Percentiles rank a stretch among this genome's conserved stretches.
These are phyloP conservation scores for Polytolypa hystricis DNA, from an alignment of 2,329 filamentous ascomycete species.

Conservation along the genomic window DNA sequence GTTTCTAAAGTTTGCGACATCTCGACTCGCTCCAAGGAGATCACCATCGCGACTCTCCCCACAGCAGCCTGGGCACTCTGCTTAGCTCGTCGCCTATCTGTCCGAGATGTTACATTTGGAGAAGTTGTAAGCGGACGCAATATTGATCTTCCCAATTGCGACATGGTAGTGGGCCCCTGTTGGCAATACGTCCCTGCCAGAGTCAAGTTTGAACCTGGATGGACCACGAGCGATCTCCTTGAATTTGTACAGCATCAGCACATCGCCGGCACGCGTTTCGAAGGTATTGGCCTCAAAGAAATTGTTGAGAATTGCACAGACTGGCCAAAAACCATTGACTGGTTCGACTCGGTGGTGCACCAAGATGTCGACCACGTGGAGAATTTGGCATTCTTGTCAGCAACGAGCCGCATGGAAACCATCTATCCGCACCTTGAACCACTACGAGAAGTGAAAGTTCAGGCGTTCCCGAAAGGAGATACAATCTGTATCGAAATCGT, in stretches of 20 bases:
- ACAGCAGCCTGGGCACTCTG: constrained; percentile 51
- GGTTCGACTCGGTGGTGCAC: constrained; percentile 47
- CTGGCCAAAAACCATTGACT: constrained; percentile 31
- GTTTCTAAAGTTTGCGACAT: constrained; percentile 29
- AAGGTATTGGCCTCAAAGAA: constrained; percentile 39
- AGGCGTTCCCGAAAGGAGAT: constrained; percentile 46
- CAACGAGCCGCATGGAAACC: constrained; percentile 40
- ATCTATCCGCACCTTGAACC: constrained; percentile 46
- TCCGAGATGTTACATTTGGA: constrained; percentile 47
- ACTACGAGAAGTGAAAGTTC: constrained; percentile 49
- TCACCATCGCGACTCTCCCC: constrained; percentile 48
- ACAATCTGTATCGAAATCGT: constrained; percentile 48
- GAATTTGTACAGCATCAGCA: constrained; percentile 40
- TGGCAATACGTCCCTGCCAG: constrained; percentile 54
- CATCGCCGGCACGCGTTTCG: constrained; percentile 38
- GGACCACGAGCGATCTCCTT: constrained; percentile 39
- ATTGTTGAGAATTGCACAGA: constrained; percentile 37
- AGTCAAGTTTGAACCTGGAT: constrained; percentile 37
- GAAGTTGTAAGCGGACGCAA: constrained; percentile 51
- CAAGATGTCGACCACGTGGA: constrained; percentile 50
- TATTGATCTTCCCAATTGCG: constrained; percentile 40
- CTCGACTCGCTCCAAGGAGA: constrained; percentile 37
- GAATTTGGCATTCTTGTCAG: constrained; percentile 17
- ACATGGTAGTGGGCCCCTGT: constrained; percentile 47
- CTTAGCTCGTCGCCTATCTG: constrained; percentile 39